phyloP scores from a whole-genome alignment of 768 basidiomycete genomes.

The Coprinopsis cinerea region DNA sequence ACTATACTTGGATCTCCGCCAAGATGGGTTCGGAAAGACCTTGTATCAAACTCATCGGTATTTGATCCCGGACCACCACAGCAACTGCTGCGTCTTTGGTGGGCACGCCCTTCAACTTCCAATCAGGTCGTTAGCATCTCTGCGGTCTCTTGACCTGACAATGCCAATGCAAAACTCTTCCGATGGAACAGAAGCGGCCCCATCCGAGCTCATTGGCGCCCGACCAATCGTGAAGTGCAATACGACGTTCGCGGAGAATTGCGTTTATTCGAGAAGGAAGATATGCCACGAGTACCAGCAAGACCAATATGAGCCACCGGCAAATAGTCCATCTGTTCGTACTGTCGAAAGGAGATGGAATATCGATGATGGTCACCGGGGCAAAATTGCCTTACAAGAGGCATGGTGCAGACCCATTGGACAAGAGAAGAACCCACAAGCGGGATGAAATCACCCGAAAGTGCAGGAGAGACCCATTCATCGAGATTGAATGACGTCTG shows the following conservation, averaged over 20 bases:
- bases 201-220: too few species aligned
- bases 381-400: not conserved
- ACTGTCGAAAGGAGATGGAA: not conserved
- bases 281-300: not conserved
- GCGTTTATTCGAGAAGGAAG: too few species aligned
- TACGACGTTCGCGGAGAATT: too few species aligned
- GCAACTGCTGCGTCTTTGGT: too few species aligned
- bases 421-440: not conserved
- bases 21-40: not conserved
- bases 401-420: not conserved
- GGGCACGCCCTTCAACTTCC: too few species aligned
- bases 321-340: not conserved
- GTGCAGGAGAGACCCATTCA: not conserved
- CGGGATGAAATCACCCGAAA: not conserved
- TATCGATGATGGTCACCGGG: not conserved
- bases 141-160: too few species aligned
- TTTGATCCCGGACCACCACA: constrained; percentile 2
- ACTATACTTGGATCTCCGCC: constrained; percentile 5
- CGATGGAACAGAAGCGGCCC: too few species aligned
- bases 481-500: not conserved
- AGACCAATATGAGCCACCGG: not conserved
- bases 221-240: too few species aligned
- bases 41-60: constrained; percentile 4
- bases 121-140: too few species aligned
- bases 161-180: too few species aligned